These are phyloP conservation scores for Bisporella sp. DNA, from an alignment of 2,329 filamentous ascomycete genomes.

Conservation along the genomic window DNA sequence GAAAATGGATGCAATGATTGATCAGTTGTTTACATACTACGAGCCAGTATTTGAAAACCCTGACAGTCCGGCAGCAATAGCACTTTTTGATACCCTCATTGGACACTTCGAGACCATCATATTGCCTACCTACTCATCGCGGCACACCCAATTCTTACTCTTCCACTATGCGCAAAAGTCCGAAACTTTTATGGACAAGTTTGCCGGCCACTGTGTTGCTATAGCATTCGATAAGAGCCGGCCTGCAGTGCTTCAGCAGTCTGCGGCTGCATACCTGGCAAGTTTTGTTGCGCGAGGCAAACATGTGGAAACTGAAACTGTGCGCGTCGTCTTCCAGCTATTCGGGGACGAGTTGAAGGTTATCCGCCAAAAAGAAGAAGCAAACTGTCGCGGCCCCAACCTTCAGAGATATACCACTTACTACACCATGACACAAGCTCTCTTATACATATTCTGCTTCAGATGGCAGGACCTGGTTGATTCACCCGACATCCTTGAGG, in stretches of 20 bases:
- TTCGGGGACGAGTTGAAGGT: conserved; percentile 71
- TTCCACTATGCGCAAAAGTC: conserved; percentile 91
- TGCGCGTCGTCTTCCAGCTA: conserved; percentile 76
- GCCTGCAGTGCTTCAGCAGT: conserved; percentile 69
- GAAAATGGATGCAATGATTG: conserved; percentile 87
- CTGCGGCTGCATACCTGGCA: conserved; percentile 84
- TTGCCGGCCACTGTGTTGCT: conserved; percentile 70
- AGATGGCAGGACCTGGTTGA: conserved; percentile 86
- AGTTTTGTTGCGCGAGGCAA: conserved; percentile 91
- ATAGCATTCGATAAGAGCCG: conserved; percentile 58
- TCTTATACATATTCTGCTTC: conserved; percentile 84
- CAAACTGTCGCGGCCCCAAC: conserved; percentile 74
- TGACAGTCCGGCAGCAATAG: conserved; percentile 60
- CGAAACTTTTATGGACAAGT: conserved; percentile 70
- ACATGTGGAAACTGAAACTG: conserved; percentile 66
- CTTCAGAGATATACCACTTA: conserved; percentile 61
- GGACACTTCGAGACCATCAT: conserved; percentile 84
- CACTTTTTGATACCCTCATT: conserved; percentile 71
- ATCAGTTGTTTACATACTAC: conserved; percentile 81
- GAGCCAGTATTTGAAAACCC: conserved; percentile 64
- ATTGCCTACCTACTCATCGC: conserved; percentile 82
- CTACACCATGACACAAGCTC: conserved; percentile 62
- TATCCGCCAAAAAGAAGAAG: conserved; percentile 67
- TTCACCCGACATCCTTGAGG: conserved; percentile 46
- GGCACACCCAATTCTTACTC: conserved; percentile 90